Evolutionary conservation across 2,329 filamentous ascomycete species (phyloP).

Genomic region (Apiospora koreana): DNA sequence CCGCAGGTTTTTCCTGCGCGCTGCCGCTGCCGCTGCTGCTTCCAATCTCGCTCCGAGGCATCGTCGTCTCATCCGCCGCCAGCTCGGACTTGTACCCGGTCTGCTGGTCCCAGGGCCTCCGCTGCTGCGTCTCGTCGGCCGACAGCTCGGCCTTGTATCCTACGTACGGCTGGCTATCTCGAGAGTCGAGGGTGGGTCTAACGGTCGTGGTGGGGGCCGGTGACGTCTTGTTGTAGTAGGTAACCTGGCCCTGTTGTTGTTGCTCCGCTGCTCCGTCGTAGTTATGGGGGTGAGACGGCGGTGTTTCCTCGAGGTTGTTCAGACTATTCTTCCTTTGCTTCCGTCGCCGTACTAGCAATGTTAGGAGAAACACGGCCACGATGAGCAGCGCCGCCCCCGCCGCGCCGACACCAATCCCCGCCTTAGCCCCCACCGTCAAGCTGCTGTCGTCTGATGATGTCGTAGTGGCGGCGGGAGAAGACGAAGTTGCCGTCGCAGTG

Average conservation of each 20-base stretch:
- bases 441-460: background rate
- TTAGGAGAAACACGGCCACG: background rate
- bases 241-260: background rate
- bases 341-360: constrained; percentile 8
- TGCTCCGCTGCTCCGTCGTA: background rate
- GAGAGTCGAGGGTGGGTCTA: background rate
- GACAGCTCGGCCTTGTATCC: constrained; percentile 4
- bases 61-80: constrained; percentile 10
- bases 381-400: constrained; percentile 11
- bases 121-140: background rate
- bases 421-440: constrained; percentile 15
- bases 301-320: background rate
- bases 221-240: background rate
- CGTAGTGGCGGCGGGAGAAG: background rate
- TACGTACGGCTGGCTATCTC: background rate
- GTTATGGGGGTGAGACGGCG: background rate
- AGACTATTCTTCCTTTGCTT: background rate
- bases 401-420: constrained; percentile 15
- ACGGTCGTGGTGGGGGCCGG: background rate
- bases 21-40: background rate
- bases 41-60: constrained; percentile 8
- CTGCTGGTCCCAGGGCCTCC: background rate
- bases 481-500: background rate
- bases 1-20: background rate
- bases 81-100: constrained; percentile 14